phyloP scores from a whole-genome alignment of 2,329 filamentous ascomycete genomes.

The Scedosporium aurantiacum region DNA sequence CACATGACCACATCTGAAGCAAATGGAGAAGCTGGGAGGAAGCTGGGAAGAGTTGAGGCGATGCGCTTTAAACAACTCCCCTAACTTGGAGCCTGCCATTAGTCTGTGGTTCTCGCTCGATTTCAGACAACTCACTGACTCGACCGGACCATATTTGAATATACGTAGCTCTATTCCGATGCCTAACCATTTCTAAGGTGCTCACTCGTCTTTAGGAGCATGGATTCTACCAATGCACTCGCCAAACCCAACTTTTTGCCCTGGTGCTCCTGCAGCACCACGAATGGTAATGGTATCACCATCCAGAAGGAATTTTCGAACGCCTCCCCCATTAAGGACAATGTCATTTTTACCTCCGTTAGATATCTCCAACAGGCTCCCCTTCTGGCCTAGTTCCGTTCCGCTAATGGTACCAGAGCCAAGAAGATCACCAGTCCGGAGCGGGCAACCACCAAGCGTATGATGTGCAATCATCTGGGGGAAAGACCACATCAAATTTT shows the following conservation, averaged over 20 bases:
- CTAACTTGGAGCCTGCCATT: too few species aligned
- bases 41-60: too few species aligned
- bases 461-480: conserved; percentile 71
- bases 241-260: conserved; percentile 30
- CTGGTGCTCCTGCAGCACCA: conserved; percentile 23
- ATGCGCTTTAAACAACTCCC: too few species aligned
- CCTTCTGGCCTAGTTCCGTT: conserved; percentile 23
- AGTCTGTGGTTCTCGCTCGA: too few species aligned
- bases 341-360: conserved; percentile 31
- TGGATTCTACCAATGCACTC: conserved; percentile 26
- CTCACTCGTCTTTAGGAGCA: neutral
- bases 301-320: conserved; percentile 32
- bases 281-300: conserved; percentile 32
- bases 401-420: conserved; percentile 40
- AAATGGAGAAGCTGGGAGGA: too few species aligned
- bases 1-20: too few species aligned
- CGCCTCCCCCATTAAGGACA: conserved; percentile 26
- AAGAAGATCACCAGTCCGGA: conserved; percentile 59
- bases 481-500: conserved; percentile 57
- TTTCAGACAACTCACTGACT: too few species aligned
- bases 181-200: too few species aligned
- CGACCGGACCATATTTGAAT: too few species aligned
- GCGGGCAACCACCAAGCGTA: conserved; percentile 57
- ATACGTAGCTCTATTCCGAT: too few species aligned
- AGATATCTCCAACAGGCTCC: conserved; percentile 34